Evolutionary conservation across 169 alveolate species (phyloP), one percentile per base, ranked within the genome.

Genomic region (Neospora caninum): DNA sequence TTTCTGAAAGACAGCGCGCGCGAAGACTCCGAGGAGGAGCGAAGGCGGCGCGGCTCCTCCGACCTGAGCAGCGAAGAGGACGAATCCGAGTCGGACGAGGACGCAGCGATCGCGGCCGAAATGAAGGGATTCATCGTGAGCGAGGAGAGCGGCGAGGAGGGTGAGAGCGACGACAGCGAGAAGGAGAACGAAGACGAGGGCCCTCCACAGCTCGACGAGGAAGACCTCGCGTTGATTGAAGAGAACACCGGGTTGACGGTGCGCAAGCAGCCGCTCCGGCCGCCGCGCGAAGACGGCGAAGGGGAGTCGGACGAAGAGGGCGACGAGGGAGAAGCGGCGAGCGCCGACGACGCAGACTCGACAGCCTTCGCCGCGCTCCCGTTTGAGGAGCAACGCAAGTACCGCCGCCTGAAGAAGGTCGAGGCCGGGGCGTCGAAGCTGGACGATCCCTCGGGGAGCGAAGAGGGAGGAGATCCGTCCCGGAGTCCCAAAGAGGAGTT

Each of bases 91-190:
- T 73, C 73, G 67, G 94, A 91, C 29, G 94, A 91, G 27, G 94
- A 91, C 38, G 94, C 69, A 41, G 73, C 36, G 54, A 39, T 91
- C 43, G 54, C 88, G 42, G 89, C 70, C 34, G 94, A 91, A 34
- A 91, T 91, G 94, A 41, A 36, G 18, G 94, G 94, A 2, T 91
- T 91, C 64, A 91, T 91, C 34, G 94, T 91, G 0, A 67, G 88
- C 64, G 94, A 91, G 36, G 94, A 80, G 38, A 43, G 88, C 88
- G 70, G 89, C 49, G 83, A 82, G 38, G 70, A 69, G 39, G 83
- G 94, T 73, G 69, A 84, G 39, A 80, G 88, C 88, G 83, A 80
- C 94, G 69, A 84, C 94, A 91, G 94, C 88, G 83, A 82, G 67
- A 53, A 49, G 45, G 64, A 88, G 38, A 53, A 64, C 36, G 84